Evolutionary conservation across 139 green algal species (phyloP), one percentile per base, ranked within the genome.

Genomic region (Raphidocelis subcapitata): DNA sequence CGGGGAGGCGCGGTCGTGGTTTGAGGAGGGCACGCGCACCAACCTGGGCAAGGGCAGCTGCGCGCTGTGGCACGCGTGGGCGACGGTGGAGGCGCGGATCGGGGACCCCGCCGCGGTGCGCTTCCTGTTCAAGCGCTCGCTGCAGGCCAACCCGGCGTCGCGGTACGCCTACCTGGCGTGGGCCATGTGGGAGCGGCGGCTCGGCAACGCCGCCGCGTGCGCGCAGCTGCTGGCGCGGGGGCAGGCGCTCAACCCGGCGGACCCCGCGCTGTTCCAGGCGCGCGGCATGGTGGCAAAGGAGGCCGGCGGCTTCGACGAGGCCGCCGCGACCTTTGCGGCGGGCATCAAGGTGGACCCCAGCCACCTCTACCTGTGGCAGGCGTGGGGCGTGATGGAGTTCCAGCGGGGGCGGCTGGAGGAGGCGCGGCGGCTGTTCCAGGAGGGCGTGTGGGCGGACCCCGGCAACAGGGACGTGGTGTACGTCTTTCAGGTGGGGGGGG

Each of bases 361-460:
- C 26, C 89, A 97, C 77, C 74, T 94, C 44, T 83, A 91, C 62
- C 62, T 94, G 60, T 98, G 92, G 92, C 92, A 97, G 80, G 90
- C 89, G 3, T 98, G 93, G 90, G 94, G 87, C 0, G 81, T 90
- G 23, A 92, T 98, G 89, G 95, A 98, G 85, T 89, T 77, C 35
- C 76, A 73, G 35, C 69, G 75, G 65, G 88, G 89, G 10, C 81
- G 95, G 41, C 23, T 88, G 28, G 85, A 91, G 28, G 65, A 67
- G n/a, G 94, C 95, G 3, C 82, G 95, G 5, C 66, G 93, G 57
- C 88, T 99, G 60, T 98, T 98, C 81, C 94, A 98, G 84, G 77
- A 93, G 79, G 95, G 92, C 28, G 85, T 98, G 26, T 97, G 92
- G 92, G 88, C 90, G 0, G 83, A 90, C 56, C 90, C 94, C 1